Evolutionary conservation across 1,284 basidiomycete genomes (phyloP).

Genomic region (Moesziomyces parantarcticus): DNA sequence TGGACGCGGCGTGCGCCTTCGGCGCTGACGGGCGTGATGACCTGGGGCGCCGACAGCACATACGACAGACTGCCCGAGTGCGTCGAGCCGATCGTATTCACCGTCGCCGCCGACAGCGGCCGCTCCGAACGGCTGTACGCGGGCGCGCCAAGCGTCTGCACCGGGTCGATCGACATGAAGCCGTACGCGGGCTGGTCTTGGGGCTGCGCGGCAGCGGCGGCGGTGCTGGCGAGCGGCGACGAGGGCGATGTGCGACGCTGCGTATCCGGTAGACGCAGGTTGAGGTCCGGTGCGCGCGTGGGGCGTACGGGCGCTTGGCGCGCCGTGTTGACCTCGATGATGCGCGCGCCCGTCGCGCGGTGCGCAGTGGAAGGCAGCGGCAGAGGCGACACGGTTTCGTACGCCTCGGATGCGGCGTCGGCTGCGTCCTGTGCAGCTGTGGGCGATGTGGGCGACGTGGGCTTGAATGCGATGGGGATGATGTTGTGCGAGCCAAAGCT

Average conservation of each 20-base stretch:
- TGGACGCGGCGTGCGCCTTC: constrained; percentile 40
- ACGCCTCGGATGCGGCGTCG: neutral
- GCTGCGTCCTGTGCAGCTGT: neutral
- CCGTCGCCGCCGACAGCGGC: constrained; percentile 27
- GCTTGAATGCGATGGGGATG: constrained; percentile 47
- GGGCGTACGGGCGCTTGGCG: constrained; percentile 32
- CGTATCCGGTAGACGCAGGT: constrained; percentile 35
- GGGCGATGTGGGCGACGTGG: neutral
- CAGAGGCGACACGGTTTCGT: constrained; percentile 7
- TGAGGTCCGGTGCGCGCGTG: constrained; percentile 45
- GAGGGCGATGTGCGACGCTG: constrained; percentile 14
- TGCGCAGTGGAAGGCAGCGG: constrained; percentile 31
- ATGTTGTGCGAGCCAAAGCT: constrained; percentile 40
- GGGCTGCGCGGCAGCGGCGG: neutral
- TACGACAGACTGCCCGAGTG: constrained; percentile 30
- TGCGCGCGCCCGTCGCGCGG: constrained; percentile 27
- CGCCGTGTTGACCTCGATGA: constrained; percentile 27
- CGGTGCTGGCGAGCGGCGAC: constrained; percentile 17
- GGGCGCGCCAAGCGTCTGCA: constrained; percentile 17
- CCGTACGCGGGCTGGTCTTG: constrained; percentile 8
- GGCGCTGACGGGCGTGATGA: constrained; percentile 39
- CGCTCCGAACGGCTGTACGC: constrained; percentile 20
- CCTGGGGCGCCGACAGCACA: constrained; percentile 44
- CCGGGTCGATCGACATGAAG: constrained; percentile 53
- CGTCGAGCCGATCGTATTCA: constrained; percentile 35